phyloP scores from a whole-genome alignment of 345 rosid species.

The Trapa bicornis region DNA sequence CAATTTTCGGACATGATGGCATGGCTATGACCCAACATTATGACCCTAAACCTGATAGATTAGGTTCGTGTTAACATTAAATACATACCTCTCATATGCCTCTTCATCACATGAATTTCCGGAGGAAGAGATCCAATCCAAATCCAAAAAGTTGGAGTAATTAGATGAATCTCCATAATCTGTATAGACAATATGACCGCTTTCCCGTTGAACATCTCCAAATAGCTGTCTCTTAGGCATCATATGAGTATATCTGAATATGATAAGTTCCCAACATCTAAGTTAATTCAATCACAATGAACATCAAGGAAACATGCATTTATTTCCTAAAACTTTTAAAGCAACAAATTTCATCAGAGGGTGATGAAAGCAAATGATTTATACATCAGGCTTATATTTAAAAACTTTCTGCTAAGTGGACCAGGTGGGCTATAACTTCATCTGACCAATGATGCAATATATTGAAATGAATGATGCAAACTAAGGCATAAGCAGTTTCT shows the following conservation, averaged over 20 bases:
- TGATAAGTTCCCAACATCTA: conserved; percentile 8
- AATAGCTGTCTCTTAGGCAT: conserved; percentile 66
- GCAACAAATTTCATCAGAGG: neutral
- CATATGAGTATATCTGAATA: conserved; percentile 56
- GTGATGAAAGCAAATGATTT: too few relatives aligned
- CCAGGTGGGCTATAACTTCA: neutral
- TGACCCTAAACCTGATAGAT: neutral
- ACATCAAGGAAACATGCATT: neutral
- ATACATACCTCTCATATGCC: conserved; percentile 65
- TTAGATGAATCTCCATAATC: conserved; percentile 55
- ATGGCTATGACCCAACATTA: neutral
- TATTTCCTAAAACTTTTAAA: neutral
- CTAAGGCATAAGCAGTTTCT: neutral
- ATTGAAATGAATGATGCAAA: neutral
- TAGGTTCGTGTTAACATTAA: neutral
- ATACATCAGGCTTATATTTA: too few relatives aligned
- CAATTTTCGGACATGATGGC: conserved; percentile 5
- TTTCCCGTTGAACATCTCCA: conserved; percentile 54
- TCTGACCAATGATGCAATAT: neutral
- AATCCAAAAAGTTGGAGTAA: conserved; percentile 83
- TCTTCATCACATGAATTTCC: conserved; percentile 88
- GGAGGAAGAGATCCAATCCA: conserved; percentile 88
- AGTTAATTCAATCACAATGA: conserved; percentile 2
- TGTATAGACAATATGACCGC: conserved; percentile 41
- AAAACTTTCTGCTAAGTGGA: neutral